Percentiles rank a stretch among this genome's conserved stretches.
phyloP scores from a whole-genome alignment of 2,329 filamentous ascomycete genomes.

The Onygenales sp. region DNA sequence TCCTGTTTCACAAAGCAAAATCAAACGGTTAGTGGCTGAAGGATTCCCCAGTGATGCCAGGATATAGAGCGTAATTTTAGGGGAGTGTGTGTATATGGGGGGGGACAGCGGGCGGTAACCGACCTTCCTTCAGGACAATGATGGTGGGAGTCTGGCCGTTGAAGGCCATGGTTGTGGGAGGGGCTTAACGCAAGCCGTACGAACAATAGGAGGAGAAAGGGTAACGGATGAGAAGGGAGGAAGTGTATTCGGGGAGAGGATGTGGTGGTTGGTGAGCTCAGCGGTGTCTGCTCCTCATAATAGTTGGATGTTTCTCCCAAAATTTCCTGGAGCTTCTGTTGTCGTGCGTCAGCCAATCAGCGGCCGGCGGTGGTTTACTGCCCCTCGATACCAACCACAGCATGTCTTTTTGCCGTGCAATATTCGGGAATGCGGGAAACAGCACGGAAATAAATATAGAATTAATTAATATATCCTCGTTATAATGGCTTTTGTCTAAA shows the following conservation, averaged over 20 bases:
- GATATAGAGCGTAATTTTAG: not conserved
- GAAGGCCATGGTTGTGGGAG: constrained; percentile 66
- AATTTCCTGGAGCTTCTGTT: constrained; percentile 33
- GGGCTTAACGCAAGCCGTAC: constrained; percentile 1
- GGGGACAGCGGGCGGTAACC: constrained; percentile 26
- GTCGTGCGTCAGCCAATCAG: constrained; percentile 27
- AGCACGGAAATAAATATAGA: no score
- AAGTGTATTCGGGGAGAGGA: not conserved
- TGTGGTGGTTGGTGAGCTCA: not conserved
- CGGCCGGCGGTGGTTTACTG: constrained; percentile 12
- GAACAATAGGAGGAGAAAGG: not conserved
- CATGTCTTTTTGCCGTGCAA: not conserved
- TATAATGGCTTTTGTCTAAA: no score
- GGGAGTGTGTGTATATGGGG: not conserved
- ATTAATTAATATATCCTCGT: no score
- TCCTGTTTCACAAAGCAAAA: constrained; percentile 45
- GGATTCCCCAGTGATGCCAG: not conserved
- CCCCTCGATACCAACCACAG: constrained; percentile 3
- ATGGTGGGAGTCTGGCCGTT: constrained; percentile 96
- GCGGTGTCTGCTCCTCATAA: constrained; percentile 8
- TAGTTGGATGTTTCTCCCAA: constrained; percentile 29
- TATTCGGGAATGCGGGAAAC: no score
- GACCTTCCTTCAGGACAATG: constrained; percentile 95
- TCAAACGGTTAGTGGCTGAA: not conserved
- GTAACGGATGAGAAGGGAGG: not conserved